Percentiles rank a stretch among this genome's conserved stretches.
Evolutionary conservation across 192 early-diverging fungal species (phyloP).

Genomic region (Globomyces pollinis-pini): DNA sequence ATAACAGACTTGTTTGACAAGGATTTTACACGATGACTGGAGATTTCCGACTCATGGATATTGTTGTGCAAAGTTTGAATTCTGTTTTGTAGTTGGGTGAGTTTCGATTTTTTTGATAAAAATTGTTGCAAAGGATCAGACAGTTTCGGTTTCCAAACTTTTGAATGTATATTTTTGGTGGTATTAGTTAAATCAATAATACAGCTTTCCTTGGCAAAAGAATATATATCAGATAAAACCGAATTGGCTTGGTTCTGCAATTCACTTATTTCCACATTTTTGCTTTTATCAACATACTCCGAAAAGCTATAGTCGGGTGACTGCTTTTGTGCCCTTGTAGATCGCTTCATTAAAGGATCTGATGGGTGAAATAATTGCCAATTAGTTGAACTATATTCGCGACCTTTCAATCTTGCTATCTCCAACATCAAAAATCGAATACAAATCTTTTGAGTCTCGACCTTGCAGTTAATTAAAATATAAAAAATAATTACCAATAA

Average conservation of each 20-base stretch:
- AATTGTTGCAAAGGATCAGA: too few relatives aligned
- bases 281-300: too few relatives aligned
- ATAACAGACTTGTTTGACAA: background rate
- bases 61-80: background rate
- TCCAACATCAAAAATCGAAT: slow-evolving; percentile 4
- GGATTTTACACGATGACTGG: background rate
- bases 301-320: too few relatives aligned
- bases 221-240: background rate
- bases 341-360: slow-evolving; percentile 1
- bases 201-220: background rate
- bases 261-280: background rate
- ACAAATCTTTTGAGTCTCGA: background rate
- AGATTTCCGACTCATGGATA: background rate
- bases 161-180: background rate
- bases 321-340: background rate
- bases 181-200: background rate
- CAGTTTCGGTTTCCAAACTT: background rate
- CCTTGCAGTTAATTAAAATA: too few relatives aligned
- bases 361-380: background rate
- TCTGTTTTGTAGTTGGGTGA: background rate
- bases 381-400: background rate
- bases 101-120: background rate
- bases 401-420: background rate
- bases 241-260: background rate
- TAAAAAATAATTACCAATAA: too few relatives aligned